Conservation (phyloP, 805 yeast genomes). For the Candida chilensis region DNA sequence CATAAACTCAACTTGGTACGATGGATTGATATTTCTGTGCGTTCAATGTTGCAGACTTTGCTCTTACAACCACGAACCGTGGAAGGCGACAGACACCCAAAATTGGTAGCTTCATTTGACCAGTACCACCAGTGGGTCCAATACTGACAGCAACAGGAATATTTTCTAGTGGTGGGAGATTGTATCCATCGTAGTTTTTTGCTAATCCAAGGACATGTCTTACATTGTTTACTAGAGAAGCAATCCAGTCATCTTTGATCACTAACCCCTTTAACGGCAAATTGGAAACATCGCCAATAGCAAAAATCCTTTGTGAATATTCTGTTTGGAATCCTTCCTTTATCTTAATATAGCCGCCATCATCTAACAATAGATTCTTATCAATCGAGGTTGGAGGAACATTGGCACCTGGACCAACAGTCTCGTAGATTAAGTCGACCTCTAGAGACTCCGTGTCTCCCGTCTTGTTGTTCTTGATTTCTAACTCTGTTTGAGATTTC, state of each 20-base stretch:
- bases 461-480: not conserved
- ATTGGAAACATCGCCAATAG: slow-evolving; percentile 20
- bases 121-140: slow-evolving; percentile 14
- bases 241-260: slow-evolving; percentile 5
- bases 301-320: slow-evolving; percentile 9
- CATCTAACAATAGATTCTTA: slow-evolving; percentile 4
- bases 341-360: slow-evolving; percentile 7
- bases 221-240: slow-evolving; percentile 9
- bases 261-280: slow-evolving; percentile 11
- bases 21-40: no score
- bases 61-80: slow-evolving; percentile 6
- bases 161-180: slow-evolving; percentile 1
- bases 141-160: slow-evolving; percentile 7
- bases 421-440: not conserved
- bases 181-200: not conserved
- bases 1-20: no score
- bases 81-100: slow-evolving; percentile 10
- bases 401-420: slow-evolving; percentile 9
- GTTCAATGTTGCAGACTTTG: slow-evolving; percentile 7
- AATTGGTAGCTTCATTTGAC: slow-evolving; percentile 11
- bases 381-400: slow-evolving; percentile 8
- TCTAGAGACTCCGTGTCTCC: not conserved
- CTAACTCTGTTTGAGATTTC: not conserved
- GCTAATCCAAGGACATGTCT: not conserved
- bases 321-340: slow-evolving; percentile 2